Base-by-base conservation (phyloP, 768 basidiomycete species). In the Agrocybe pediades region DNA sequence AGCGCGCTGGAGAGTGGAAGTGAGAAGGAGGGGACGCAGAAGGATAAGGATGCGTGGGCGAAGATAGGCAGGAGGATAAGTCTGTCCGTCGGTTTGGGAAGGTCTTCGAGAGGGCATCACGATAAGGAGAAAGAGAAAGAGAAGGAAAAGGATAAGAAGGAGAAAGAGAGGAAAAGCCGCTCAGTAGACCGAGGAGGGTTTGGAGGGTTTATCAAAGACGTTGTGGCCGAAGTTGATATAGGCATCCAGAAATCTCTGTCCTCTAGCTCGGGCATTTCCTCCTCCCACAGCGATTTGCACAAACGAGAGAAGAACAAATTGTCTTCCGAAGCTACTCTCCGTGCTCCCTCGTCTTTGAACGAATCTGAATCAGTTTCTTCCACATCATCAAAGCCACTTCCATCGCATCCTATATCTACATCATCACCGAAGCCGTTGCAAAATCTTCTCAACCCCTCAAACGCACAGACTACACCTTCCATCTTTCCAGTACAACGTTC, bases 61-160 rank as follows among this genome's bases (percentile, higher is more conserved):
- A 86, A 82, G 64, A 59, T 90, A 36, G 79, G 87, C 11, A 73
- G 84, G 60, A 73, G 87, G 54, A 78, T 90, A 50, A 87, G 84
- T 60, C 69, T 84, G 56, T 76, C 78, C 4, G 79, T 88, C 50
- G 77, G 80, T 23, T 67, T 84, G 68, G 65, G 59, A 46, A 59
- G 64, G 62, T 63, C n/a, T n/a, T n/a, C 56, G 65, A 62, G 52
- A 41, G 57, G 60, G n/a, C n/a, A n/a, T 63, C 68, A 43, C 2
- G 54, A 66, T 26, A 76, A 73, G 46, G 69, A 69, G 25, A 73
- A 72, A 66, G 69, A 66, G 30, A 73, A 71, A 36, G 51, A 66
- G 21, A 76, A 71, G 46, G 68, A 68, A 29, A 72, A 71, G 66
- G 68, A 65, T 40, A 72, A 69, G 50, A 63, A 65, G 47, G 63